A percentile compares a stretch with the other conserved stretches of the same genome.
These are phyloP conservation scores for Rhodomyrtus psidioides DNA, from an alignment of 441 rosid species.

Conservation along the genomic window DNA sequence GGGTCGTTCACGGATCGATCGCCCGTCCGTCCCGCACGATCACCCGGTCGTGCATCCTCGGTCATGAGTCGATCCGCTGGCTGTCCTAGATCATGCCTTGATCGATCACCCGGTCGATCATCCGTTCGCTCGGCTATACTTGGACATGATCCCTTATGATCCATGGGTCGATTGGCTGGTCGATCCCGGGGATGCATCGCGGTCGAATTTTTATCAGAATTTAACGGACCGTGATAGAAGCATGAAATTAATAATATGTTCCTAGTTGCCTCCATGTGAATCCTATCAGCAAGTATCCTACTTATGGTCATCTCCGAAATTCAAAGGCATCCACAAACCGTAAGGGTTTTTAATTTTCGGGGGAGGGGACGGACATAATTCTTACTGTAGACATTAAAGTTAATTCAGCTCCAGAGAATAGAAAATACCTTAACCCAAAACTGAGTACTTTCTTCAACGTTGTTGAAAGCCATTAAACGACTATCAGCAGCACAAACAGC, in stretches of 20 bases:
- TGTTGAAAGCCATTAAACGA: slow-evolving; percentile 79
- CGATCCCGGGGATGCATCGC: no score
- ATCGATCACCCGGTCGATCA: no score
- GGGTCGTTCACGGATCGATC: no score
- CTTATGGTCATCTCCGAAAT: background rate
- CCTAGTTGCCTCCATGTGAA: background rate
- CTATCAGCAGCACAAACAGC: slow-evolving; percentile 85
- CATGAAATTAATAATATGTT: background rate
- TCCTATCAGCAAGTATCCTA: background rate
- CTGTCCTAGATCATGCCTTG: no score
- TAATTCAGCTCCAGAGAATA: background rate
- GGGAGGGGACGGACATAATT: background rate
- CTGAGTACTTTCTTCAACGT: slow-evolving; percentile 56
- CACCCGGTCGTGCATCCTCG: no score
- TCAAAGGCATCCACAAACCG: background rate
- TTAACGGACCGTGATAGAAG: no score
- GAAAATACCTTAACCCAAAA: slow-evolving; percentile 83
- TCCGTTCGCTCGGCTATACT: no score
- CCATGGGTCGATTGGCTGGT: no score
- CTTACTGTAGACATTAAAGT: background rate
- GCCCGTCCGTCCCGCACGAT: no score
- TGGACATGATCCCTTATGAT: no score
- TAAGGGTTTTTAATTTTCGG: background rate
- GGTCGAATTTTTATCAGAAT: no score
- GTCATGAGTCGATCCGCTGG: no score